phyloP scores from a whole-genome alignment of 495 filamentous ascomycete genomes.

The Trichoderma erinaceum region DNA sequence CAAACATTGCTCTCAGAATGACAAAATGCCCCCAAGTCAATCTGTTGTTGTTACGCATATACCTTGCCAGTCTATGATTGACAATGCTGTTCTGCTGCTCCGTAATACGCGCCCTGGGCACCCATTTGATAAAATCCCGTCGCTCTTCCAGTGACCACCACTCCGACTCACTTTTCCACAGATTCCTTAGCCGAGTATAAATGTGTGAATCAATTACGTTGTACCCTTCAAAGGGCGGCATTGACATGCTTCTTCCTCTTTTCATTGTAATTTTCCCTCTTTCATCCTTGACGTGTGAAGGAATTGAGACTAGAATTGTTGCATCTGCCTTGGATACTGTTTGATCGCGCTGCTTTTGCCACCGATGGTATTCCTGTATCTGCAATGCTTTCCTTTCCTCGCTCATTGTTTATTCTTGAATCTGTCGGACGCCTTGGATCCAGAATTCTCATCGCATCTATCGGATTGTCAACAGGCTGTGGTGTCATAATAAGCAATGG shows the following conservation, averaged over 20 bases:
- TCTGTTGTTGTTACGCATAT: not conserved
- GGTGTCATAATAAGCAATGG: too few relatives aligned
- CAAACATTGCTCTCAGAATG: slow-evolving; percentile 4
- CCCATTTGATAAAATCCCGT: not conserved
- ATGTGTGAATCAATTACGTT: not conserved
- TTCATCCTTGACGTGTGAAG: not conserved
- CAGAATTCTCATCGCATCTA: too few relatives aligned
- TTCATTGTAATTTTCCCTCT: not conserved
- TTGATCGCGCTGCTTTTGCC: not conserved
- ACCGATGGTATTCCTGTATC: not conserved
- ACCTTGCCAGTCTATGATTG: not conserved
- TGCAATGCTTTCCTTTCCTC: not conserved
- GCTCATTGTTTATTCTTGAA: not conserved
- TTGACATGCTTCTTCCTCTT: not conserved
- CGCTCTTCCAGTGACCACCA: not conserved
- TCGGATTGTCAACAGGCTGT: too few relatives aligned
- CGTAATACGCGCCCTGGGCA: not conserved
- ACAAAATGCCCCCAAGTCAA: slow-evolving; percentile 1
- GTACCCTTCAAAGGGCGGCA: not conserved
- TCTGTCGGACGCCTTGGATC: not conserved
- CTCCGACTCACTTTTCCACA: not conserved
- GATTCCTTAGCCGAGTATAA: not conserved
- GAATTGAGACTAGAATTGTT: not conserved
- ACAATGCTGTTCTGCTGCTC: not conserved
- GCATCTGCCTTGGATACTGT: not conserved